Evolutionary conservation across 2,329 filamentous ascomycete species (phyloP).

Genomic region (Thelonectria rubi): DNA sequence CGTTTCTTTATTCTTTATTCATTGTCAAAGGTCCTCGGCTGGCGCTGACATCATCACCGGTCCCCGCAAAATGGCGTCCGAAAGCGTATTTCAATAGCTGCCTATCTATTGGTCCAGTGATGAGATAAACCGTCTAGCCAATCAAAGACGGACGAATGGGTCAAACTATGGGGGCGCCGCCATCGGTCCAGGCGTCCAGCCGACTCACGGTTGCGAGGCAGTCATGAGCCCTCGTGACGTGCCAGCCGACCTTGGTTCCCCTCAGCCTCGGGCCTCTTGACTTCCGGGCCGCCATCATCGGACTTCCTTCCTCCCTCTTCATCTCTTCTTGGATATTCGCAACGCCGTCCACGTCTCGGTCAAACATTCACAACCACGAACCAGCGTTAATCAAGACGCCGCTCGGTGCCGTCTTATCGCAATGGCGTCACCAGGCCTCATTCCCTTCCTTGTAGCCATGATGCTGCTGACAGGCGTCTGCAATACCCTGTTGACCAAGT

Average conservation of each 20-base stretch:
- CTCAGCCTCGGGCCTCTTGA: conserved; percentile 9
- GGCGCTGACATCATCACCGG: conserved; percentile 5
- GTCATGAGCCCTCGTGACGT: conserved; percentile 16
- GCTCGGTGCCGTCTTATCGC: conserved; percentile 22
- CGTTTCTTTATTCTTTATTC: background rate
- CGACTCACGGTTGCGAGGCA: conserved; percentile 3
- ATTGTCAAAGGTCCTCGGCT: background rate
- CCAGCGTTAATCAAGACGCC: conserved; percentile 19
- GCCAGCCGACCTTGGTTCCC: background rate
- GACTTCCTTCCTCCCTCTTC: background rate
- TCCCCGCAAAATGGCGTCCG: conserved; percentile 1
- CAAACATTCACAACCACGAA: background rate
- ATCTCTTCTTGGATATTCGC: background rate
- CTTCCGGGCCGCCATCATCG: conserved; percentile 6
- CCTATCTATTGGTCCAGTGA: conserved; percentile 3
- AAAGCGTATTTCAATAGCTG: background rate
- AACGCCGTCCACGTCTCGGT: background rate
- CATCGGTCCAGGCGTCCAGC: background rate
- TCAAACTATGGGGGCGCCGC: background rate
- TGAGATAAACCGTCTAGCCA: conserved; percentile 3
- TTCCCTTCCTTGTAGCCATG: conserved; percentile 91
- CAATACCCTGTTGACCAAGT: conserved; percentile 97
- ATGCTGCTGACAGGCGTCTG: conserved; percentile 96
- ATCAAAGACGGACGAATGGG: background rate
- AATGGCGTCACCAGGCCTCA: conserved; percentile 76